A percentile compares a stretch with the other conserved stretches of the same genome.
Conservation (phyloP, 805 yeast species). For the Wickerhamomyces ciferrii region DNA sequence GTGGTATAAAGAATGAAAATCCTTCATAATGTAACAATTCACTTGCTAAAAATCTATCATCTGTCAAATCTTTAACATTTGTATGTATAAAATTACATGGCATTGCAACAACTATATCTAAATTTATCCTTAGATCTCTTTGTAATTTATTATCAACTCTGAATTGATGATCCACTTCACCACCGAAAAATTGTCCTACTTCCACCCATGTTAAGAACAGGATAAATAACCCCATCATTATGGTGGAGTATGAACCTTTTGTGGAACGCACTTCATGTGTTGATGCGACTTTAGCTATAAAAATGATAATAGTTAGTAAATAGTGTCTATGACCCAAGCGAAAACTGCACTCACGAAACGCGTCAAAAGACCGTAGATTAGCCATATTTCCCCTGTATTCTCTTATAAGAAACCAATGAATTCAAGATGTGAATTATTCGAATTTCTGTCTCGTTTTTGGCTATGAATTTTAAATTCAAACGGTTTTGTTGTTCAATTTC, state of each 20-base stretch:
- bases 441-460: too few relatives aligned
- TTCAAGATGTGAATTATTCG: too few relatives aligned
- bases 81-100: constrained; percentile 77
- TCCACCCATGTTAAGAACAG: constrained; percentile 78
- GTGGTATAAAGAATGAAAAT: constrained; percentile 49
- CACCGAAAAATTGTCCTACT: constrained; percentile 80
- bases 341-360: constrained; percentile 60
- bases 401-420: too few relatives aligned
- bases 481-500: not conserved
- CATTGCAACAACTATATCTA: constrained; percentile 78
- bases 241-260: constrained; percentile 72
- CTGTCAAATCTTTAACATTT: constrained; percentile 70
- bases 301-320: constrained; percentile 8
- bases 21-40: constrained; percentile 74
- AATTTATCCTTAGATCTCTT: constrained; percentile 60
- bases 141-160: constrained; percentile 58
- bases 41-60: constrained; percentile 72
- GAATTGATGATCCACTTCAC: constrained; percentile 73
- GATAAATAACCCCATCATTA: constrained; percentile 55
- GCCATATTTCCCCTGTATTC: constrained; percentile 23
- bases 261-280: constrained; percentile 67
- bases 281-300: constrained; percentile 59
- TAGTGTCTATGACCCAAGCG: too few relatives aligned
- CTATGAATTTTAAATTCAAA: too few relatives aligned
- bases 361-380: constrained; percentile 56